These are phyloP conservation scores for Papiliotrema fonsecae DNA, from an alignment of 1,284 basidiomycete genomes.

Conservation along the genomic window DNA sequence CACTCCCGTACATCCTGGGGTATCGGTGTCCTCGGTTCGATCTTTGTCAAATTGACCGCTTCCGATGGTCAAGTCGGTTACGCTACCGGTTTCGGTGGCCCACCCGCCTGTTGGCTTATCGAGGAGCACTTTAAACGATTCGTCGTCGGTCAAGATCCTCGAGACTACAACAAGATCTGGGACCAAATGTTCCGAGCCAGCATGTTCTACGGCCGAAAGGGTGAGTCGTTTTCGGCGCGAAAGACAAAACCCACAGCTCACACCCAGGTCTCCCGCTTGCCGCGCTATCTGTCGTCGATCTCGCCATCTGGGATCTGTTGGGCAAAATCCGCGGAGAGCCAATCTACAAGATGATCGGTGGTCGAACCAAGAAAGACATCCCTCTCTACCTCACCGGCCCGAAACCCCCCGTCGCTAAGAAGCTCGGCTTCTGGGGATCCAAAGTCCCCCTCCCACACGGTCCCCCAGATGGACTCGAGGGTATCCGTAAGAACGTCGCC, in stretches of 20 bases:
- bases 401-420: conserved; percentile 50
- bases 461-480: conserved; percentile 50
- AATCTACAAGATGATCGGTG: conserved; percentile 57
- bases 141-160: conserved; percentile 53
- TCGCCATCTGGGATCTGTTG: conserved; percentile 55
- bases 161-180: conserved; percentile 53
- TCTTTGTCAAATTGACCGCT: conserved; percentile 53
- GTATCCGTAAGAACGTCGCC: conserved; percentile 53
- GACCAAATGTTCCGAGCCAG: conserved; percentile 50
- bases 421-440: conserved; percentile 54
- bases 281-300: conserved; percentile 53
- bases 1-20: conserved; percentile 52
- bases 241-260: not conserved
- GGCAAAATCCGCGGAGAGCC: conserved; percentile 56
- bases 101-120: conserved; percentile 56
- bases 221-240: conserved; percentile 15
- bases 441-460: conserved; percentile 54
- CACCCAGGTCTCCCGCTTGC: conserved; percentile 53
- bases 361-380: conserved; percentile 52
- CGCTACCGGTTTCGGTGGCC: conserved; percentile 55
- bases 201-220: conserved; percentile 56
- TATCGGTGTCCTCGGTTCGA: conserved; percentile 50
- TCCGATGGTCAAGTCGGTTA: conserved; percentile 53
- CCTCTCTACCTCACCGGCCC: conserved; percentile 55
- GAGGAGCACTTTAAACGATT: conserved; percentile 55